Conservation (phyloP, 2,329 filamentous ascomycete species). For the Nemania sp. region DNA sequence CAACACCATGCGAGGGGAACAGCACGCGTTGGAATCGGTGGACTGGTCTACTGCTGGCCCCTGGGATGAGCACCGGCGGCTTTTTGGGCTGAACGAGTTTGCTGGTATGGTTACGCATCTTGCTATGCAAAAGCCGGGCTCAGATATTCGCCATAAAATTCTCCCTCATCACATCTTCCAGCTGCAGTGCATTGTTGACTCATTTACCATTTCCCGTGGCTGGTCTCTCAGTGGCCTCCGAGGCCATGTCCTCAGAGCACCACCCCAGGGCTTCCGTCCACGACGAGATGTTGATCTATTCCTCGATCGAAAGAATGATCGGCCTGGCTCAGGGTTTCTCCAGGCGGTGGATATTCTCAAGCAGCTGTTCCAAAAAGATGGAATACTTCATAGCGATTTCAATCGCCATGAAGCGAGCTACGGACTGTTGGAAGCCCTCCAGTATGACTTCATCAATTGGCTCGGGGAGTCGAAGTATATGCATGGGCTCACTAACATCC, state of each 20-base stretch:
- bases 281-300: constrained; percentile 59
- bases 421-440: constrained; percentile 46
- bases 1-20: constrained; percentile 52
- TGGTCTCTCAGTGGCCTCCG: constrained; percentile 53
- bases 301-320: constrained; percentile 53
- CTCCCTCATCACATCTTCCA: constrained; percentile 62
- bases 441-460: constrained; percentile 53
- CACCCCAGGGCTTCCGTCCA: constrained; percentile 53
- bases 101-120: constrained; percentile 58
- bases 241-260: constrained; percentile 54
- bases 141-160: constrained; percentile 55
- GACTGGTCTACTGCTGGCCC: constrained; percentile 58
- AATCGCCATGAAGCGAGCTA: constrained; percentile 35
- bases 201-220: constrained; percentile 58
- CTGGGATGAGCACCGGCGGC: constrained; percentile 52
- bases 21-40: constrained; percentile 51
- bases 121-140: constrained; percentile 58
- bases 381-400: constrained; percentile 27
- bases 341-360: constrained; percentile 48
- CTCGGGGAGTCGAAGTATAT: constrained; percentile 55
- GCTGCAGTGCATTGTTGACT: constrained; percentile 63
- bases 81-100: constrained; percentile 62
- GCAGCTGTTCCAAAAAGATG: constrained; percentile 50
- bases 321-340: constrained; percentile 49
- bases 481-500: constrained; percentile 52